Evolutionary conservation across 495 filamentous ascomycete species (phyloP).

Genomic region (Lasiosphaeris hirsuta): DNA sequence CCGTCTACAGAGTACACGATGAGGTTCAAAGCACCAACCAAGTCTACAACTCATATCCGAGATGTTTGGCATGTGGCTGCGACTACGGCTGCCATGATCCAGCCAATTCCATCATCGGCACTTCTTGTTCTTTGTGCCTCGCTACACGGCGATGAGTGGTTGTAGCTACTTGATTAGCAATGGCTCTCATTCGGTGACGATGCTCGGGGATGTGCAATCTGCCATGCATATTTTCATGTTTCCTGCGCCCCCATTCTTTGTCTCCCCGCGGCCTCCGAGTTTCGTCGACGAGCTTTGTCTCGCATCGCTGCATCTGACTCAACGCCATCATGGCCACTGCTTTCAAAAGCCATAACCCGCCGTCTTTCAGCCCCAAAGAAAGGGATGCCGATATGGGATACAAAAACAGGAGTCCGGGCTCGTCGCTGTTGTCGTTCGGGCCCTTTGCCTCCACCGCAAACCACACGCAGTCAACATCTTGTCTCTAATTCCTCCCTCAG

Average conservation of each 20-base stretch:
- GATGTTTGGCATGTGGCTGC: no score
- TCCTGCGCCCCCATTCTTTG: constrained; percentile 19
- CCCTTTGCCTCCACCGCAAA: not conserved
- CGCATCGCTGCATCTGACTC: constrained; percentile 25
- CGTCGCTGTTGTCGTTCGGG: not conserved
- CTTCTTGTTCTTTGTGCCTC: not conserved
- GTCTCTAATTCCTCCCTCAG: not conserved
- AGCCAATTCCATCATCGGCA: constrained; percentile 2
- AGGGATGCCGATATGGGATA: constrained; percentile 13
- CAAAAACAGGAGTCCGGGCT: constrained; percentile 16
- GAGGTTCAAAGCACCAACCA: no score
- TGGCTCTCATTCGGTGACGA: not conserved
- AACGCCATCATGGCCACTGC: constrained; percentile 18
- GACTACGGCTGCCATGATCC: not conserved
- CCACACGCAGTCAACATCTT: not conserved
- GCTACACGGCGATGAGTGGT: not conserved
- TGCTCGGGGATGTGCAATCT: constrained; percentile 10
- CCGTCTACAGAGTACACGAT: no score
- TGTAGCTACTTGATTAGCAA: constrained; percentile 1
- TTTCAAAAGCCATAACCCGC: constrained; percentile 13
- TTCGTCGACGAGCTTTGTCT: constrained; percentile 28
- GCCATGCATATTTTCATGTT: constrained; percentile 1
- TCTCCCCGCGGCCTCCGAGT: constrained; percentile 6
- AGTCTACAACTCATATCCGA: no score
- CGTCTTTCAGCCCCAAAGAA: constrained; percentile 21